Conservation (phyloP, 495 filamentous ascomycete species). For the Penicillium canariense region DNA sequence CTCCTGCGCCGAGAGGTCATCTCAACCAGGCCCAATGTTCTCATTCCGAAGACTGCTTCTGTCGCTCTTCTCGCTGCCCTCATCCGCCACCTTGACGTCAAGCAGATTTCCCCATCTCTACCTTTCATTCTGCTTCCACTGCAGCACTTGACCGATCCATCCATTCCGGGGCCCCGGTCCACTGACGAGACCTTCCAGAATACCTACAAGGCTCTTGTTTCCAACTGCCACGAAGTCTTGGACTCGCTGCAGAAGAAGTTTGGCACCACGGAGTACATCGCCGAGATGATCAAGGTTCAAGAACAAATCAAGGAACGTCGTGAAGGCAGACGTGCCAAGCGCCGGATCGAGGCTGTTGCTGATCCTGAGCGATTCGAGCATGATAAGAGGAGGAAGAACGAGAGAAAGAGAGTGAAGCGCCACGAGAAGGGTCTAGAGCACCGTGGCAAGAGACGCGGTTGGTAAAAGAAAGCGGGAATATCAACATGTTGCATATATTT, state of each 20-base stretch:
- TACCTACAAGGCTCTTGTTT: conserved; percentile 62
- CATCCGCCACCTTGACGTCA: conserved; percentile 52
- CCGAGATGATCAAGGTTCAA: conserved; percentile 63
- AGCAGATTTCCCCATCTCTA: conserved; percentile 58
- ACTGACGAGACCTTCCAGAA: conserved; percentile 63
- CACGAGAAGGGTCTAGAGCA: conserved; percentile 72
- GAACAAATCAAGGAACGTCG: conserved; percentile 65
- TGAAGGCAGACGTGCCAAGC: conserved; percentile 71
- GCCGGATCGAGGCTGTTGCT: conserved; percentile 78
- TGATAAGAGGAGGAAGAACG: conserved; percentile 81
- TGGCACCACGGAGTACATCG: conserved; percentile 75
- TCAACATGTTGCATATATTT: conserved; percentile 22
- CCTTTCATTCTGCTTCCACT: conserved; percentile 70
- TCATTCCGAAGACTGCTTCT: conserved; percentile 71
- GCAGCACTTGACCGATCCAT: conserved; percentile 77
- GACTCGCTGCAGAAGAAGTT: conserved; percentile 75
- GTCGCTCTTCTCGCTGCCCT: conserved; percentile 69
- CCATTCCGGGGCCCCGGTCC: conserved; percentile 65
- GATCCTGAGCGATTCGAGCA: conserved; percentile 73
- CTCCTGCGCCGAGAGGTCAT: conserved; percentile 75
- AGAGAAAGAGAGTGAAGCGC: conserved; percentile 77
- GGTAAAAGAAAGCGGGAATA: conserved; percentile 34
- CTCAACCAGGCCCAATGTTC: conserved; percentile 55
- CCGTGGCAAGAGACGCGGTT: conserved; percentile 68
- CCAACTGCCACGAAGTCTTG: conserved; percentile 69